Base-by-base conservation (phyloP, 441 rosid genomes). In the Pelargonium cotyledonis region DNA sequence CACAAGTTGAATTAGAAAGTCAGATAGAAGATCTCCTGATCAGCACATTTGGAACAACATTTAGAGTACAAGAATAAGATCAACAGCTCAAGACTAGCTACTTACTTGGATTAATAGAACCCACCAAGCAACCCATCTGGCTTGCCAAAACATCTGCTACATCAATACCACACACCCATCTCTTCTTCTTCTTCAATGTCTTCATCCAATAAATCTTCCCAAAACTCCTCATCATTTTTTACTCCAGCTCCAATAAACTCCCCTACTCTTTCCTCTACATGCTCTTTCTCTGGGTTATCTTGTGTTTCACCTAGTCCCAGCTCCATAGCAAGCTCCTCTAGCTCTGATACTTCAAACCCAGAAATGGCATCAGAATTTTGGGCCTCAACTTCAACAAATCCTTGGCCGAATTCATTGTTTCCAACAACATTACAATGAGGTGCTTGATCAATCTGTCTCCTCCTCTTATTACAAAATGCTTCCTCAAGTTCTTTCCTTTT, bases 321-420 rank as follows among this genome's bases (percentile, higher is more conserved):
- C 81, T 89, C 97, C 77, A 89, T 38, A 40, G 97, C 92, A 31
- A 93, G 85, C 15, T 80, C 92, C 75, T 93, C 95, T 38, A 93
- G 82, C 81, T 93, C 97, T 3, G 98, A 84, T 19, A 86, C 81
- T 47, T 68, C 85, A 65, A 68, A 73, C 12, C 75, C 78, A 6
- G 49, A 44, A 44, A 7, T 5, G 5, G 35, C 71, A 44, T 77
- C 80, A 19, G 76, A 70, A 67, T 86, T 92, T 21, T 80, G 26
- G 23, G 89, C 79, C 49, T 90, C 95, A 0, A 65, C 58, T n/a
- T 49, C 14, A 12, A 12, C 55, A 49, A 49, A 11, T 49, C 15
- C 75, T 89, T 89, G n/a, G 90, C 77, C 10, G 80, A 29, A 46
- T 7, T 49, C 55, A 14, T 44, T 14, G 53, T 63, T n/a, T 19